Evolutionary conservation across 164 flowering plant species (phyloP).

Genomic region (Malania oleifera): DNA sequence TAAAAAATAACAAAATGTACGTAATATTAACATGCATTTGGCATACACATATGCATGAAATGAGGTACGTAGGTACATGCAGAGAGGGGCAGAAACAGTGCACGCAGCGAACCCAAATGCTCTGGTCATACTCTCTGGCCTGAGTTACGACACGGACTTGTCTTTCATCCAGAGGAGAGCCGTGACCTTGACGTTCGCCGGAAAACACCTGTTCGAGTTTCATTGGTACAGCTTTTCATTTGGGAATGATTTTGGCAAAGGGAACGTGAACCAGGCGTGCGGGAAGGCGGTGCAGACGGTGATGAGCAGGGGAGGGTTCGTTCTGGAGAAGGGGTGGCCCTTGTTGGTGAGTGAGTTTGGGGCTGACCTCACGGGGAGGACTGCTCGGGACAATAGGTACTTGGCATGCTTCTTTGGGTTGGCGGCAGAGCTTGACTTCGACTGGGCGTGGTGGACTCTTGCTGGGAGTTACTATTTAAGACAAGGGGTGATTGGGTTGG

Average conservation of each 20-base stretch:
- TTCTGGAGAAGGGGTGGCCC: slow-evolving; percentile 65
- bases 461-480: slow-evolving; percentile 73
- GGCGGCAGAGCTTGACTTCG: slow-evolving; percentile 73
- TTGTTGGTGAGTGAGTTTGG: slow-evolving; percentile 82
- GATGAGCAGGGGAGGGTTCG: slow-evolving; percentile 9
- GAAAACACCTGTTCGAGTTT: slow-evolving; percentile 62
- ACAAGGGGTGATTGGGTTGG: slow-evolving; percentile 51
- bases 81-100: slow-evolving; percentile 80
- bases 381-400: slow-evolving; percentile 70
- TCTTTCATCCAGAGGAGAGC: slow-evolving; percentile 41
- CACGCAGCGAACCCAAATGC: slow-evolving; percentile 73
- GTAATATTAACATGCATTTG: no score
- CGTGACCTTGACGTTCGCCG: slow-evolving; percentile 42
- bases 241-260: slow-evolving; percentile 48
- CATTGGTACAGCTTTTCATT: slow-evolving; percentile 76
- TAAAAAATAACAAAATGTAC: no score
- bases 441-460: slow-evolving; percentile 78
- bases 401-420: slow-evolving; percentile 61
- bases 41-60: not conserved
- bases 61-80: slow-evolving; percentile 70
- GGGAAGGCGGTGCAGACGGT: not conserved
- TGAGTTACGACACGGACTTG: slow-evolving; percentile 56
- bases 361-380: slow-evolving; percentile 57
- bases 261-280: slow-evolving; percentile 40
- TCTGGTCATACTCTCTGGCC: slow-evolving; percentile 71